Percentiles rank a stretch among this genome's conserved stretches.
Evolutionary conservation across 768 basidiomycete genomes (phyloP).

Genomic region (Lactifluus rugatus): DNA sequence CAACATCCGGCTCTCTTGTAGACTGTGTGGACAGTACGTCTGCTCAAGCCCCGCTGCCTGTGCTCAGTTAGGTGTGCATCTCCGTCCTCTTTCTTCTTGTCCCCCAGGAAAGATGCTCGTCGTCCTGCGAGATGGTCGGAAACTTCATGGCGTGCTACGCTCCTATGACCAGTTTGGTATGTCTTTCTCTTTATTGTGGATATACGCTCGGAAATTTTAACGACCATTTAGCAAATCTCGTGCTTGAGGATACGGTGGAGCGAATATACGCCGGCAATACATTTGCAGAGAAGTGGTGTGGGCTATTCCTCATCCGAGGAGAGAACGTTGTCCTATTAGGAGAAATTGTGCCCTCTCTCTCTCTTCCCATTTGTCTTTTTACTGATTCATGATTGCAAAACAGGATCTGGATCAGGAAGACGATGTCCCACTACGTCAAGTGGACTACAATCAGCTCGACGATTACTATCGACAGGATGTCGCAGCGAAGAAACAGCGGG

Average conservation of each 20-base stretch:
- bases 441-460: conserved; percentile 60
- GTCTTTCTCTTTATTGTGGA: conserved; percentile 21
- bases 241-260: conserved; percentile 92
- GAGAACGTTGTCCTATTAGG: conserved; percentile 97
- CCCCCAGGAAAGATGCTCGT: conserved; percentile 94
- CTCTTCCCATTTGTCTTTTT: neutral
- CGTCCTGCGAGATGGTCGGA: conserved; percentile 90
- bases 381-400: conserved; percentile 4
- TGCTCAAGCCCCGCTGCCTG: conserved; percentile 30
- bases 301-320: conserved; percentile 89
- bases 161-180: conserved; percentile 99
- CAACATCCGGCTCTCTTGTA: conserved; percentile 95
- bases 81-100: neutral
- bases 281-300: conserved; percentile 82
- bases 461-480: conserved; percentile 65
- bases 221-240: conserved; percentile 72
- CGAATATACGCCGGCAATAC: conserved; percentile 84
- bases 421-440: conserved; percentile 67
- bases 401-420: conserved; percentile 93
- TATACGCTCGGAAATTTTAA: neutral
- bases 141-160: conserved; percentile 89
- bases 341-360: conserved; percentile 60
- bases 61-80: conserved; percentile 14
- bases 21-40: conserved; percentile 99
- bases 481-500: conserved; percentile 67